Percentiles rank a stretch among this genome's conserved stretches.
These are phyloP conservation scores for Chlamydomonas reinhardtii DNA, from an alignment of 163 green algal species.

Conservation along the genomic window DNA sequence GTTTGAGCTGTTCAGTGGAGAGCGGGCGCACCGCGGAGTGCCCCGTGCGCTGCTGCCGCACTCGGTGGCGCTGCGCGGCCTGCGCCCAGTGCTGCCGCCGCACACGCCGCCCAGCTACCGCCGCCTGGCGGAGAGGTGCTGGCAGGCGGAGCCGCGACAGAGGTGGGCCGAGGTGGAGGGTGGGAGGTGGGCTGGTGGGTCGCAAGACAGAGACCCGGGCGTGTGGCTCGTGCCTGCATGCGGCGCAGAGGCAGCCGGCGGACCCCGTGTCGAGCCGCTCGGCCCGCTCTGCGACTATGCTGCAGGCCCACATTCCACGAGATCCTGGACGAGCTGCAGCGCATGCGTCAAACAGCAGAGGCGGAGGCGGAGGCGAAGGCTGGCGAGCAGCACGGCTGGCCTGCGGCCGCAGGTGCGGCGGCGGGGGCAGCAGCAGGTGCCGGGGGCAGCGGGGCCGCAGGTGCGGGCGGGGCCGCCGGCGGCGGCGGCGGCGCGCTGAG, in stretches of 20 bases:
- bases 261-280: too few species aligned
- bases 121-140: neutral
- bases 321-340: neutral
- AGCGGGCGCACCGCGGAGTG: conserved; percentile 10
- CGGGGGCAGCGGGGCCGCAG: neutral
- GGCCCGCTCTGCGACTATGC: too few species aligned
- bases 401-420: neutral
- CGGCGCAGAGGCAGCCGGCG: too few species aligned
- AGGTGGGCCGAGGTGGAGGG: neutral
- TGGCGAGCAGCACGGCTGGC: too few species aligned
- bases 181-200: too few species aligned
- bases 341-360: neutral
- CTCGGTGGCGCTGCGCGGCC: neutral
- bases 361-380: neutral
- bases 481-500: neutral
- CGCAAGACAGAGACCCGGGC: too few species aligned
- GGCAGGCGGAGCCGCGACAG: neutral
- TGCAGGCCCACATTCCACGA: neutral
- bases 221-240: too few species aligned
- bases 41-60: conserved; percentile 25
- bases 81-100: neutral
- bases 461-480: neutral
- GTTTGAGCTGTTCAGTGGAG: conserved; percentile 50
- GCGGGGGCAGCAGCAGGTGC: neutral
- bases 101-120: neutral